Evolutionary conservation across 805 yeast genomes (phyloP), one percentile per base, ranked within the genome.

Genomic region (Candida gorgasii): DNA sequence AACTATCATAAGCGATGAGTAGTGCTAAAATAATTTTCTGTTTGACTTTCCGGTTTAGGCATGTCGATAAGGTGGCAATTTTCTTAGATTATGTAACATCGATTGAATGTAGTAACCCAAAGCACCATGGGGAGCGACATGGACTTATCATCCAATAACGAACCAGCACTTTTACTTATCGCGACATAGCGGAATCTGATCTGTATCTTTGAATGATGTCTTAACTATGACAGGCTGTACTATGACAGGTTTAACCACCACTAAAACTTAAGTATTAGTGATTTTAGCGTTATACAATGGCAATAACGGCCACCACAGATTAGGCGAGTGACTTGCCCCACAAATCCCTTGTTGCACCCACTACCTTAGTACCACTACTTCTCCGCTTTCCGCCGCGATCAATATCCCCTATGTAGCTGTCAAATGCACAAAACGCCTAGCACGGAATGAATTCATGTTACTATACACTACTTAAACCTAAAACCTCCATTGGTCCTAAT

Each of bases 11-110:
- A 29, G 19, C 12, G 17, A 13, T 14, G 17, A 28, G 15, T 14
- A n/a, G 15, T 28, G 17, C 9, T 5, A 5, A 13, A 9, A 14
- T 5, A 14, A 28, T 30, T 30, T 17, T 32, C 36, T 32, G 36
- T 32, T 32, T 32, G 23, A 32, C 16, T 19, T 32, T 32, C 36
- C 36, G 4, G 3, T 32, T 32, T 19, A 12, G 26, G 24, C 13
- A 19, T 12, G 15, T 16, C 24, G 15, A 32, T 13, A 18, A 18
- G 15, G 19, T 19, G 6, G 4, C 36, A 18, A 12, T 5, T 3
- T 5, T 6, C n/a, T 11, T 12, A 22, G 30, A 16, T 29, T 16
- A 29, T 29, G 20, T 29, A 29, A 29, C 5, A 3, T 15, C 7
- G 12, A 6, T 13, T 12, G 20, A 20, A 15, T 13, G 8, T 11